These are phyloP conservation scores for Eimeria necatrix DNA, from an alignment of 169 alveolate genomes.

Conservation along the genomic window DNA sequence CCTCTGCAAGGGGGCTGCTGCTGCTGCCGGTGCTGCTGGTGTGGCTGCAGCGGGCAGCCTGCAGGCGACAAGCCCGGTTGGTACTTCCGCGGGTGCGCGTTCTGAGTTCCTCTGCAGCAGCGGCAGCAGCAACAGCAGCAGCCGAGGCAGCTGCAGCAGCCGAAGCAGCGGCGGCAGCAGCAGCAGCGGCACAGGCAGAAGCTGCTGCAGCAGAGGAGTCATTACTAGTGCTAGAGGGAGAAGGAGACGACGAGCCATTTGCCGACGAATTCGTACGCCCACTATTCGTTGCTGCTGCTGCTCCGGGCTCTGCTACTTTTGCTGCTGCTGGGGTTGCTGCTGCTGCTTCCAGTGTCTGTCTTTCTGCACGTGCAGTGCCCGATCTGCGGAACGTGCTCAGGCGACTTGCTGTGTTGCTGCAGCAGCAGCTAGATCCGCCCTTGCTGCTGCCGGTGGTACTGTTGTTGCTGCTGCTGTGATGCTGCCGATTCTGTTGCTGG, in stretches of 20 bases:
- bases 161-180: conserved; percentile 40
- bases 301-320: background rate
- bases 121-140: conserved; percentile 16
- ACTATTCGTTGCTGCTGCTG: background rate
- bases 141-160: conserved; percentile 28
- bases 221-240: background rate
- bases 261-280: background rate
- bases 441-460: too few relatives aligned
- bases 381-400: too few relatives aligned
- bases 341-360: background rate
- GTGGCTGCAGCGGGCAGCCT: conserved; percentile 49
- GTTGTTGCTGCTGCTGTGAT: too few relatives aligned
- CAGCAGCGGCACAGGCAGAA: conserved; percentile 53
- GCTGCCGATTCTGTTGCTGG: background rate
- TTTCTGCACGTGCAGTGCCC: background rate
- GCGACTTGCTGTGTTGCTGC: too few relatives aligned
- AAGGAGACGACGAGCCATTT: conserved; percentile 2
- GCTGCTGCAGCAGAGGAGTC: conserved; percentile 59
- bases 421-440: too few relatives aligned
- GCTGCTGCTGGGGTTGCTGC: background rate
- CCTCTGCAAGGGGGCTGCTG: background rate
- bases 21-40: conserved; percentile 17
- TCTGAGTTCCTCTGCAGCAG: conserved; percentile 35
- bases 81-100: conserved; percentile 37
- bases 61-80: conserved; percentile 29